Base-by-base conservation (phyloP, 2,329 filamentous ascomycete species). In the Purpureocillium lavendulum region DNA sequence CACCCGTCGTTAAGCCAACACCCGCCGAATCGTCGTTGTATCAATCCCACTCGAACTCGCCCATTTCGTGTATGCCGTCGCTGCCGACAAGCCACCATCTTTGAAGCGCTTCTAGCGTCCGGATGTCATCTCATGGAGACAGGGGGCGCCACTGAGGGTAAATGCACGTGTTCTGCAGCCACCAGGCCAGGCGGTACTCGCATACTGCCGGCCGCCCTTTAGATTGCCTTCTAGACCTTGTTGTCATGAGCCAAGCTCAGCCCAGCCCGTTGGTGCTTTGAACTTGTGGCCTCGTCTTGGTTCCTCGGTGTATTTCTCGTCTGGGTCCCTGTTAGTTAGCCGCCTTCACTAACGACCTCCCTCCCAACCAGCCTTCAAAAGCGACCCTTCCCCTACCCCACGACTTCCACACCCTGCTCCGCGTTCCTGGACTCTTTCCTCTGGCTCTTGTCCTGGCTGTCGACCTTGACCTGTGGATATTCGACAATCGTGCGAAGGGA, bases 21-120 rank as follows among this genome's bases (percentile, higher is more conserved):
- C 39, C 40, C 39, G 40, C 32, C 39, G 41, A 45, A 21, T 26
- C 41, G 39, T 44, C 42, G 45, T 45, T 47, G 41, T 26, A 36
- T 38, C 35, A 36, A 21, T 43, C 40, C 39, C 43, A 42, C 39
- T 40, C 40, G 30, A 17, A 30, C 18, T 40, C 38, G 17, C 40
- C 29, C 29, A 40, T 43, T 30, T 32, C 39, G 35, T 40, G 36
- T 39, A 45, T 41, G 43, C 42, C 43, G 41, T 46, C 39, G 40
- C 43, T 49, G 38, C 43, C 40, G 45, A 41, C 40, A 12, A 43
- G 45, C 45, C 44, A 45, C 42, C 40, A 46, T 47, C 41, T 45
- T 41, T 36, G 32, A 39, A 41, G 30, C 16, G 11, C 39, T 10
- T 41, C 37, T 44, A 45, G 39, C 41, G 38, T 38, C 40, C 38